These are phyloP conservation scores for Aspergillus cejpii DNA, from an alignment of 2,329 filamentous ascomycete species.

Conservation along the genomic window DNA sequence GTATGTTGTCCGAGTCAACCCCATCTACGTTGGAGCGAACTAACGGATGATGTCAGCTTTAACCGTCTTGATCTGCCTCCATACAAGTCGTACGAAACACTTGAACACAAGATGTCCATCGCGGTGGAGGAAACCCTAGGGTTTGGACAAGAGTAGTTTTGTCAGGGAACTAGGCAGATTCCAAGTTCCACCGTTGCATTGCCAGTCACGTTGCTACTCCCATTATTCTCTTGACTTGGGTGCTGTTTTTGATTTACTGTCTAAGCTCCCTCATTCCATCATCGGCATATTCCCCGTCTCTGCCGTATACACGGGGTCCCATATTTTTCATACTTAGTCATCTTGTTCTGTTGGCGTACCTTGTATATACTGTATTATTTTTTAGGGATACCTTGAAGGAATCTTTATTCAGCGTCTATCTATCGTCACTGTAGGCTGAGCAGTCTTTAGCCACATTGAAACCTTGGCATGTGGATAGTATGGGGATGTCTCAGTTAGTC, in stretches of 20 bases:
- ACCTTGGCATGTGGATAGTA: too few species aligned
- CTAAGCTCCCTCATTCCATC: neutral
- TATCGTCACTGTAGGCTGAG: neutral
- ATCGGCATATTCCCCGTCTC: neutral
- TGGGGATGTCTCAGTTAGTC: too few species aligned
- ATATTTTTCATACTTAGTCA: neutral
- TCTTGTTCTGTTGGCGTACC: neutral
- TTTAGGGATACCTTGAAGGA: neutral
- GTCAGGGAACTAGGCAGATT: too few species aligned
- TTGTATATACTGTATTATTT: neutral
- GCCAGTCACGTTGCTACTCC: neutral
- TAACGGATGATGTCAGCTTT: conserved; percentile 56
- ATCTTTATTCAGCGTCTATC: neutral
- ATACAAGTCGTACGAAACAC: conserved; percentile 79
- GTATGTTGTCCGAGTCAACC: conserved; percentile 54
- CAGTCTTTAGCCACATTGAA: too few species aligned
- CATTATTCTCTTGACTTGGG: neutral
- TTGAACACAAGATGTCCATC: conserved; percentile 87
- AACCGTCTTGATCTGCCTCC: conserved; percentile 92
- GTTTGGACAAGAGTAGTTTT: conserved; percentile 90
- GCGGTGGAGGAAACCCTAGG: conserved; percentile 98
- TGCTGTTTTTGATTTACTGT: too few species aligned
- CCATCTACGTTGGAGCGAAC: conserved; percentile 1
- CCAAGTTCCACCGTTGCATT: neutral
- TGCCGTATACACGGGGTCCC: neutral